These are phyloP conservation scores for Geotrichum histeridarum DNA, from an alignment of 1,139 yeast species.

Conservation along the genomic window DNA sequence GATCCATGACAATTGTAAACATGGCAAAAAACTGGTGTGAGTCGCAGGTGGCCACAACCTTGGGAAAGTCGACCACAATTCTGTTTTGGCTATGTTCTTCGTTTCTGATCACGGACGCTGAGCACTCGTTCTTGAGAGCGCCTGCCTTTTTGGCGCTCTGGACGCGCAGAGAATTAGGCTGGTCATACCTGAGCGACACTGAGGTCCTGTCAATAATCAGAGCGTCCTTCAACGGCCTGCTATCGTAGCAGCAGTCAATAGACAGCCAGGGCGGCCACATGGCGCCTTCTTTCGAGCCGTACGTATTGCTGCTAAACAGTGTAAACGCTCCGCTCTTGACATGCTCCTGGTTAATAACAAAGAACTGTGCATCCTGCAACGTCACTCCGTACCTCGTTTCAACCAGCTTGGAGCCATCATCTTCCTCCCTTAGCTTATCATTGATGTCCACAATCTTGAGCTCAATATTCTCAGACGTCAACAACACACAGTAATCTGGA, in stretches of 20 bases:
- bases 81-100: slow-evolving; percentile 41
- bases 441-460: slow-evolving; percentile 57
- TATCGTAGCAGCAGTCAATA: slow-evolving; percentile 67
- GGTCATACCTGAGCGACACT: slow-evolving; percentile 55
- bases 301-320: slow-evolving; percentile 40
- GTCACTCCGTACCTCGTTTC: slow-evolving; percentile 70
- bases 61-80: slow-evolving; percentile 60
- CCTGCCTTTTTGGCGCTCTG: slow-evolving; percentile 19
- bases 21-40: slow-evolving; percentile 68
- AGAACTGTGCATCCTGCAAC: slow-evolving; percentile 65
- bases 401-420: slow-evolving; percentile 49
- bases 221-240: slow-evolving; percentile 50
- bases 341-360: slow-evolving; percentile 53
- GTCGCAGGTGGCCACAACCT: slow-evolving; percentile 63
- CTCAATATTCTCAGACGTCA: slow-evolving; percentile 70
- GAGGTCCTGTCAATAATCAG: slow-evolving; percentile 62
- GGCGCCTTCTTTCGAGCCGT: slow-evolving; percentile 38
- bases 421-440: slow-evolving; percentile 45
- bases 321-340: slow-evolving; percentile 42
- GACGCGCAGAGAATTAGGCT: slow-evolving; percentile 61
- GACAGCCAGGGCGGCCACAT: slow-evolving; percentile 82
- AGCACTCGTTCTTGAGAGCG: slow-evolving; percentile 13
- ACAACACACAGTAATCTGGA: slow-evolving; percentile 59
- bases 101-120: slow-evolving; percentile 30
- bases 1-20: slow-evolving; percentile 57